These are phyloP conservation scores for Nyctanthes arbortristis DNA, from an alignment of 257 asterid species.

Conservation along the genomic window DNA sequence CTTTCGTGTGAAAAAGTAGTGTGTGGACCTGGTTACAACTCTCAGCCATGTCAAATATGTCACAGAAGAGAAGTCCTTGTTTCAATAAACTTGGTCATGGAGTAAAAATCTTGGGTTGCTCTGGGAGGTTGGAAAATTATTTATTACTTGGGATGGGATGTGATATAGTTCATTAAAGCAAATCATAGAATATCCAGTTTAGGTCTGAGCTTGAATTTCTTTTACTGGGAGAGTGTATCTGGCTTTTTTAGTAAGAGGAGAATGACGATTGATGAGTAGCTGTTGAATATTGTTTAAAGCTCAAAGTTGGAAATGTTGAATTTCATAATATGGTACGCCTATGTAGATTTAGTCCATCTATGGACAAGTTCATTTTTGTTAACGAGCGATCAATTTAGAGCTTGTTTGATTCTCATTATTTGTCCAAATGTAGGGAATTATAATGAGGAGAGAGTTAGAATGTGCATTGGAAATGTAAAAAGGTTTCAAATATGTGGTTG, in stretches of 20 bases:
- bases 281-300: conserved; percentile 3
- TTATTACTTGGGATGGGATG: conserved; percentile 1
- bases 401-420: too few species aligned
- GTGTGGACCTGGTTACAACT: neutral
- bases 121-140: neutral
- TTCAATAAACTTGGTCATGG: neutral
- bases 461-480: too few species aligned
- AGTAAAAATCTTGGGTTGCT: conserved; percentile 1
- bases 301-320: neutral
- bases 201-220: neutral
- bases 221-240: neutral
- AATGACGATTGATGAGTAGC: neutral
- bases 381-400: neutral
- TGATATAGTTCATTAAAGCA: conserved; percentile 11
- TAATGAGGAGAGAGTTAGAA: too few species aligned
- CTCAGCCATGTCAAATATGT: conserved; percentile 6
- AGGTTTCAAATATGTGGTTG: too few species aligned
- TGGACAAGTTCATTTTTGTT: neutral
- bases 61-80: conserved; percentile 1
- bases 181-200: conserved; percentile 9
- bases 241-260: conserved; percentile 9
- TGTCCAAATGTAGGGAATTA: too few species aligned
- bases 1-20: neutral
- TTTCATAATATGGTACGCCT: neutral
- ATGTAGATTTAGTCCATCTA: neutral